A percentile compares a stretch with the other conserved stretches of the same genome.
phyloP scores from a whole-genome alignment of 306 rosid genomes.

The Biancaea sappan region DNA sequence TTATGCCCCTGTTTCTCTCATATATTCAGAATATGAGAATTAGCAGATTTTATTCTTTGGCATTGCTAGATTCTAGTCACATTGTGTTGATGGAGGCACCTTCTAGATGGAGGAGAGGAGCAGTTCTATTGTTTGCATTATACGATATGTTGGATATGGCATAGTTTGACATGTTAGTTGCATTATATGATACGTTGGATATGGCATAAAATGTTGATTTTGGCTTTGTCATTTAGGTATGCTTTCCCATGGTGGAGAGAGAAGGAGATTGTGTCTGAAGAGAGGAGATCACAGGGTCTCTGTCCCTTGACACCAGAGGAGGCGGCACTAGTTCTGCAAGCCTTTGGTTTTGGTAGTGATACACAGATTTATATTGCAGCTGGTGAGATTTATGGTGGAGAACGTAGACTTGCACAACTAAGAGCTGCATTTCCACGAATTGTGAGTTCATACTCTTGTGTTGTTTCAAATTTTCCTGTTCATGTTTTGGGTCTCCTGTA shows the following conservation, averaged over 20 bases:
- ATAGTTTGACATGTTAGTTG: conserved; percentile 16
- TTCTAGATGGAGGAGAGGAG: conserved; percentile 4
- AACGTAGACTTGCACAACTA: conserved; percentile 73
- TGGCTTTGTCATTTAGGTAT: conserved; percentile 56
- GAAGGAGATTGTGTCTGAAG: conserved; percentile 91
- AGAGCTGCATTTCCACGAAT: conserved; percentile 76
- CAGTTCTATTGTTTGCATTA: conserved; percentile 10
- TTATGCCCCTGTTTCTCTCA: conserved; percentile 1
- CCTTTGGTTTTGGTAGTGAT: conserved; percentile 72
- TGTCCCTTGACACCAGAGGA: conserved; percentile 99
- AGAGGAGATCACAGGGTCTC: conserved; percentile 81
- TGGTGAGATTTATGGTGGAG: conserved; percentile 93
- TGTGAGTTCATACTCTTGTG: conserved; percentile 54
- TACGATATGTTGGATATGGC: conserved; percentile 15
- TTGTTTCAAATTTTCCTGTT: neutral
- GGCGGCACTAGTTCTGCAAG: conserved; percentile 69
- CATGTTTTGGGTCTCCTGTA: neutral
- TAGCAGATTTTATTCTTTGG: neutral
- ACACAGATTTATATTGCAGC: conserved; percentile 92
- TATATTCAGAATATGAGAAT: conserved; percentile 13
- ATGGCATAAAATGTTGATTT: conserved; percentile 19
- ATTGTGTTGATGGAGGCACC: conserved; percentile 4
- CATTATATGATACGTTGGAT: no score
- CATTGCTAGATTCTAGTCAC: neutral
- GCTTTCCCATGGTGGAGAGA: conserved; percentile 98